Conservation (phyloP, 768 basidiomycete genomes). For the Rhodotorula kratochvilovae region DNA sequence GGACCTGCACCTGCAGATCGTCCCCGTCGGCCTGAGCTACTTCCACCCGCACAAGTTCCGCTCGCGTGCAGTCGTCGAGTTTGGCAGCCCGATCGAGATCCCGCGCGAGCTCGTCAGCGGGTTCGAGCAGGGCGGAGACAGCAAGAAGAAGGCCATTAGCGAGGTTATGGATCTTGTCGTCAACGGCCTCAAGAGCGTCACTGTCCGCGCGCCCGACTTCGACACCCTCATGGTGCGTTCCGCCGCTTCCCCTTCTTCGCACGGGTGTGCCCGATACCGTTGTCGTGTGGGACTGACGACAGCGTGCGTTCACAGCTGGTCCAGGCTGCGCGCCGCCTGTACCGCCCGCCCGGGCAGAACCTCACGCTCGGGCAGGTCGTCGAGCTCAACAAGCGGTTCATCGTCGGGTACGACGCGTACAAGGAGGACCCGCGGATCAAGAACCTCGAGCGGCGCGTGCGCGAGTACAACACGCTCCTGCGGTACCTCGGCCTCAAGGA, state of each 20-base stretch:
- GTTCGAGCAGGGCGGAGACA: constrained; percentile 81
- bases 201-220: constrained; percentile 89
- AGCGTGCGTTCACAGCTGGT: constrained; percentile 63
- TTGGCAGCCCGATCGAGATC: constrained; percentile 85
- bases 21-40: constrained; percentile 62
- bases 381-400: constrained; percentile 83
- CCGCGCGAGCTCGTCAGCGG: constrained; percentile 79
- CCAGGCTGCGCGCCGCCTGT: constrained; percentile 87
- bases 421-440: constrained; percentile 86
- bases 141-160: constrained; percentile 84
- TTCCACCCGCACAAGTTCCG: constrained; percentile 81
- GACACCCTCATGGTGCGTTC: constrained; percentile 89
- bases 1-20: constrained; percentile 79
- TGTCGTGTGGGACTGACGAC: too few relatives aligned
- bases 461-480: constrained; percentile 82
- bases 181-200: constrained; percentile 90
- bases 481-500: constrained; percentile 73
- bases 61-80: constrained; percentile 94
- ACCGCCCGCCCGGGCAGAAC: constrained; percentile 90
- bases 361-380: constrained; percentile 92
- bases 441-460: constrained; percentile 69
- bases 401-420: constrained; percentile 88
- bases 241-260: neutral
- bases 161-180: constrained; percentile 87
- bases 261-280: neutral